These are phyloP conservation scores for Alternaria panax DNA, from an alignment of 2,329 filamentous ascomycete genomes.

Conservation along the genomic window DNA sequence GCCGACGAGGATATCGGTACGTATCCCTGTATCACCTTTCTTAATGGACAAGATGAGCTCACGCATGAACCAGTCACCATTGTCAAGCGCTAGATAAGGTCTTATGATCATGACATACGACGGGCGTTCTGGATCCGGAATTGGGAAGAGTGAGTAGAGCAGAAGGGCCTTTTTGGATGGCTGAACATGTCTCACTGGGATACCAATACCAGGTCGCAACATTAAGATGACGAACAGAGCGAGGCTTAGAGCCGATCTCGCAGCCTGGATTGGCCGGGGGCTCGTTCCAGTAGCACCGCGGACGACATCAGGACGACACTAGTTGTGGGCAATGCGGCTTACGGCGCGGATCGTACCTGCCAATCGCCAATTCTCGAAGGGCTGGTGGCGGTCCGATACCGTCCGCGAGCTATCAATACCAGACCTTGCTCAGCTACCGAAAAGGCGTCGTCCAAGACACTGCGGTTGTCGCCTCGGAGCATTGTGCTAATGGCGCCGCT, in stretches of 20 bases:
- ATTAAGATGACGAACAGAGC: constrained; percentile 41
- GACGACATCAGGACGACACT: constrained; percentile 43
- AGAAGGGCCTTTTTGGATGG: constrained; percentile 37
- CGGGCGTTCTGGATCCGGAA: constrained; percentile 26
- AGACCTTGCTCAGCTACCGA: constrained; percentile 28
- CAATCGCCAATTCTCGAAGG: constrained; percentile 41
- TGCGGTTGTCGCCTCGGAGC: constrained; percentile 25
- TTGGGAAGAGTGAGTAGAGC: constrained; percentile 35
- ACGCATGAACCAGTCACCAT: constrained; percentile 50
- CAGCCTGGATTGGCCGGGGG: constrained; percentile 44
- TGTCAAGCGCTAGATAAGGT: constrained; percentile 49
- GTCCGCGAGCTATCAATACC: constrained; percentile 40
- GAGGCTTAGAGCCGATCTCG: constrained; percentile 35
- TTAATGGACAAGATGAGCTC: constrained; percentile 29
- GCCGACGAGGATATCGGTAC: constrained; percentile 96
- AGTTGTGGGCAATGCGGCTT: constrained; percentile 42
- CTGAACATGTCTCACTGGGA: constrained; percentile 43
- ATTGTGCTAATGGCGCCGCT: constrained; percentile 32
- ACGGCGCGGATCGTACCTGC: constrained; percentile 44
- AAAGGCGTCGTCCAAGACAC: constrained; percentile 26
- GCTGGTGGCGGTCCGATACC: constrained; percentile 39
- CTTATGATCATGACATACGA: constrained; percentile 28
- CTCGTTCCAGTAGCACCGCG: constrained; percentile 42
- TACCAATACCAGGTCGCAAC: constrained; percentile 36
- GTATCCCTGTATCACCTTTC: constrained; percentile 39